Base-by-base conservation (phyloP, 1,139 yeast genomes). In the Yamadazyma triangularis region DNA sequence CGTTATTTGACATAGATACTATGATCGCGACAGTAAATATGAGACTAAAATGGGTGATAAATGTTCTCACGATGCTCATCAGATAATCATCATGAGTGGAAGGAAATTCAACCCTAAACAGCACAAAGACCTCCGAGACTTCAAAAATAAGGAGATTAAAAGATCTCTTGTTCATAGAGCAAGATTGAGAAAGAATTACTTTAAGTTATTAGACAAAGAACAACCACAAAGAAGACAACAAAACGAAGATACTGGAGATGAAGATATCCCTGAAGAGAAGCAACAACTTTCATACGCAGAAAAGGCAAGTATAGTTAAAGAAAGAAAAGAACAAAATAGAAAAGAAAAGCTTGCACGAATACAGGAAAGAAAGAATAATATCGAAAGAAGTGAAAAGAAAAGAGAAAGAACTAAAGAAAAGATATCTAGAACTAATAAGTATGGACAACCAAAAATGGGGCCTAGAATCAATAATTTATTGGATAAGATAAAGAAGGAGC, bases 401-500 rank as follows among this genome's bases (percentile, higher is more conserved):
- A 47, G 66, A 36, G 73, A 68, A 35, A 54, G 57, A 30, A 72
- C 71, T 46, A 71, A 76, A 40, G 73, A 72, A 35, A 61, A 59
- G 23, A 44, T 82, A 8, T 58, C 77, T 2, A 72, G 81, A 40
- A 77, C 66, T 37, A 88, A 95, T 2, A 67, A 67, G 40, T 56
- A 67, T 4, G 96, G 97, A 1, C 97, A 89, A 53, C 96, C 96
- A 2, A 57, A 76, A 29, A 86, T 89, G 94, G 96, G 87, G 0
- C 93, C 96, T 8, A 73, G 95, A 52, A 86, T 89, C 37, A 82
- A 78, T 37, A 75, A 79, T 44, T 62, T 89, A 26, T 64, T 89
- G 33, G 94, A 84, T 34, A 86, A 87, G 56, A 85, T 89, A 40
- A 76, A 73, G 47, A 65, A 63, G 30, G 78, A 77, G 39, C 24